Percentiles rank a stretch among this genome's conserved stretches.
phyloP scores from a whole-genome alignment of 2,329 filamentous ascomycete species.

The Paraconiothyrium sp. region DNA sequence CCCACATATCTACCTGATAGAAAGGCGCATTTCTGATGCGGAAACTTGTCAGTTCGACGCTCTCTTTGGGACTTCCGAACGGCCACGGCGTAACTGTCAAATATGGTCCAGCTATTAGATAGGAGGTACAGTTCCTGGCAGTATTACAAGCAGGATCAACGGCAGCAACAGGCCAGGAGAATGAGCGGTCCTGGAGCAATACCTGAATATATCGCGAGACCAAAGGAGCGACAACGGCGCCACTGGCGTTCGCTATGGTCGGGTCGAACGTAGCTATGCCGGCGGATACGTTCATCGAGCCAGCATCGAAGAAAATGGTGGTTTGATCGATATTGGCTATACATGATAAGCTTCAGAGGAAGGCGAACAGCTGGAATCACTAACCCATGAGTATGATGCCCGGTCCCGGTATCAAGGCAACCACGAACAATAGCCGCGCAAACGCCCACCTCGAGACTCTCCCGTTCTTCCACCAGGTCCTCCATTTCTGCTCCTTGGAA shows the following conservation, averaged over 20 bases:
- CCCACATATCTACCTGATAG: slow-evolving; percentile 30
- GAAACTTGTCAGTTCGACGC: slow-evolving; percentile 17
- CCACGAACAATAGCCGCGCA: slow-evolving; percentile 20
- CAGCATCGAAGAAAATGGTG: slow-evolving; percentile 18
- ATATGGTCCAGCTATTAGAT: slow-evolving; percentile 27
- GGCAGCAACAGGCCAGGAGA: slow-evolving; percentile 20
- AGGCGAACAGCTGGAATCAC: background rate
- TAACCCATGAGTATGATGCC: slow-evolving; percentile 28
- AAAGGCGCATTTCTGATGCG: slow-evolving; percentile 25
- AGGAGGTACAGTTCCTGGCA: slow-evolving; percentile 22
- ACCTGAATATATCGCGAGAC: slow-evolving; percentile 21
- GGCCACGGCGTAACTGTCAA: slow-evolving; percentile 26
- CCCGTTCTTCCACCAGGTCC: slow-evolving; percentile 6
- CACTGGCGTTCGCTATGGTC: slow-evolving; percentile 10
- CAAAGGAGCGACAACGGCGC: slow-evolving; percentile 9
- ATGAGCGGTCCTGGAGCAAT: slow-evolving; percentile 25
- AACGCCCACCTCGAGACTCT: slow-evolving; percentile 21
- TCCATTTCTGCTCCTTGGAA: background rate
- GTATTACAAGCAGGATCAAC: slow-evolving; percentile 19
- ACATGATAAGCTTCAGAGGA: background rate
- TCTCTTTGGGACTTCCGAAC: slow-evolving; percentile 17
- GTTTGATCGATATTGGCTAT: slow-evolving; percentile 21
- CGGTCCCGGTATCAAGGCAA: slow-evolving; percentile 26
- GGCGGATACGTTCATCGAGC: slow-evolving; percentile 21
- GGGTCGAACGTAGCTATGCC: slow-evolving; percentile 26